These are phyloP conservation scores for Dioscorea alata DNA, from an alignment of 106 monocot genomes.

Conservation along the genomic window DNA sequence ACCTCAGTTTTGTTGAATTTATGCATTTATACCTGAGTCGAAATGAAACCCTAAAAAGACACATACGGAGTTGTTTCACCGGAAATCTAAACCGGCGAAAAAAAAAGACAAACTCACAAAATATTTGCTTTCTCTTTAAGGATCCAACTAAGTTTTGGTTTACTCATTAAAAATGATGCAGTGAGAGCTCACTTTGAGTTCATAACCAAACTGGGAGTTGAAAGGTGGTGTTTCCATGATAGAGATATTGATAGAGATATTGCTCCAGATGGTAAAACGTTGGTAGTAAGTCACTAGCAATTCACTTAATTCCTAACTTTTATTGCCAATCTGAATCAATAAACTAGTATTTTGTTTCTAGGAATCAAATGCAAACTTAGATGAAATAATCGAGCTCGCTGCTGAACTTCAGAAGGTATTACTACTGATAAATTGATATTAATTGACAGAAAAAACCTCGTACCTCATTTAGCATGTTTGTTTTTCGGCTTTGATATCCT, in stretches of 20 bases:
- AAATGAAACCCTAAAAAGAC: too few species aligned
- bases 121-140: too few species aligned
- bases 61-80: too few species aligned
- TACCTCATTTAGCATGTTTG: background rate
- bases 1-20: too few species aligned
- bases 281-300: conserved; percentile 28
- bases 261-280: conserved; percentile 94
- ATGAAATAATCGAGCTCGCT: conserved; percentile 80
- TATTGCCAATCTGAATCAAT: background rate
- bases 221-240: conserved; percentile 96
- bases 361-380: conserved; percentile 97
- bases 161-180: too few species aligned
- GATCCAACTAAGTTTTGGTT: too few species aligned
- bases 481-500: background rate
- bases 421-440: too few species aligned
- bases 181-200: conserved; percentile 96
- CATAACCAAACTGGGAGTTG: conserved; percentile 84
- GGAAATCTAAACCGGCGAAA: too few species aligned
- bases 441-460: background rate
- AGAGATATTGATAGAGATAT: conserved; percentile 99
- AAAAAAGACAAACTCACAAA: too few species aligned
- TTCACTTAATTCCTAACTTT: background rate
- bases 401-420: conserved; percentile 68
- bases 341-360: conserved; percentile 1
- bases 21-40: too few species aligned